Conservation (phyloP, 345 rosid species). For the Isatis tinctoria region DNA sequence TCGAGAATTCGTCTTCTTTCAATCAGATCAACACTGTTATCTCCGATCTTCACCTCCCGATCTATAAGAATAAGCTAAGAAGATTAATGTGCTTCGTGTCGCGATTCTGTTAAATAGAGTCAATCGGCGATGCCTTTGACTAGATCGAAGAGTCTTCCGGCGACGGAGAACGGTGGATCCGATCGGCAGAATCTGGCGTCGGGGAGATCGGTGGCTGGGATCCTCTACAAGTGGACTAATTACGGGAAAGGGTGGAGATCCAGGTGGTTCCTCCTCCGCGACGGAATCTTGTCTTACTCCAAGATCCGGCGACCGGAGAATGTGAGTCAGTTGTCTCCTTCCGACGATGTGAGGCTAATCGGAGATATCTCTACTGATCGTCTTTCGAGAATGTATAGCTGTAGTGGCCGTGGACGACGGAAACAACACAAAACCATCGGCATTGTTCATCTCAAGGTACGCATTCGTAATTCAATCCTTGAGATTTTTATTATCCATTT, state of each 20-base stretch:
- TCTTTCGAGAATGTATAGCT: constrained; percentile 49
- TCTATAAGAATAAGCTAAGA: neutral
- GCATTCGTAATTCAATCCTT: neutral
- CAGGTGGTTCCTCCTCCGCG: constrained; percentile 80
- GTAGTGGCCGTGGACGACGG: constrained; percentile 45
- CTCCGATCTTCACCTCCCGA: neutral
- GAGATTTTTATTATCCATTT: neutral
- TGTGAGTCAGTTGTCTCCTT: constrained; percentile 41
- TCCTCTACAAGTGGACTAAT: constrained; percentile 92
- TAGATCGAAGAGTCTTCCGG: constrained; percentile 65
- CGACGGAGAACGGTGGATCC: constrained; percentile 47
- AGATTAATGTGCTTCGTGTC: constrained; percentile 8
- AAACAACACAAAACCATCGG: constrained; percentile 66
- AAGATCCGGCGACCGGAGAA: constrained; percentile 71
- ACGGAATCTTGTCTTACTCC: constrained; percentile 77
- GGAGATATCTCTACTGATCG: constrained; percentile 67
- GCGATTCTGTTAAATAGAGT: neutral
- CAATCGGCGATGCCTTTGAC: constrained; percentile 34
- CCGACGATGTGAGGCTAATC: constrained; percentile 71
- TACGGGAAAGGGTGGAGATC: constrained; percentile 99
- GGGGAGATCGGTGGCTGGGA: constrained; percentile 78
- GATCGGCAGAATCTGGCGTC: constrained; percentile 15
- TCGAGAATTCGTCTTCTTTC: neutral
- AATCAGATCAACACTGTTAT: neutral
- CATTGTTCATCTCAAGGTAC: constrained; percentile 89